Evolutionary conservation across 306 rosid genomes (phyloP), one percentile per base, ranked within the genome.

Genomic region (Acmispon strigosus): DNA sequence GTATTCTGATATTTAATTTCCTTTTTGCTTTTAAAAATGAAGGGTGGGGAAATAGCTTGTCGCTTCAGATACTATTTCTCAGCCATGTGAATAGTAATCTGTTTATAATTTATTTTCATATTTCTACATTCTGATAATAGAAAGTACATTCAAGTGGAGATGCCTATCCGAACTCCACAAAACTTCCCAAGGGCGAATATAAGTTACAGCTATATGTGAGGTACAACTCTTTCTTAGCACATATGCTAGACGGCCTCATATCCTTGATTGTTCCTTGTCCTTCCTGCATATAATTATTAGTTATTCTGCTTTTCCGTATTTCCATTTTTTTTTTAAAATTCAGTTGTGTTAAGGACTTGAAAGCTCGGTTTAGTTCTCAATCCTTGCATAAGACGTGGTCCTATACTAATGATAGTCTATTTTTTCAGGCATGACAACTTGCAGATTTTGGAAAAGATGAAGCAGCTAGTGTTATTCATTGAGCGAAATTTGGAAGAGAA

Each of bases 151-250:
- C 97, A 50, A 86, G 80, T 84, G 98, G 98, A 36, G 98, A 94
- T 72, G 94, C 44, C 80, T 94, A 94, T 69, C 98, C 98, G 17
- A 43, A 52, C 3, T 69, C 61, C 58, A 69, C 90, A 45, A 94
- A 91, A 76, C 96, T 90, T 72, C 92, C 98, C 52, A 89, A 89
- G 84, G 98, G 98, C 64, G 98, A 94, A 57, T 94, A 89, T 90
- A 90, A 39, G 80, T 73, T 94, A 79, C 96, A 57, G 72, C 78
- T 94, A 50, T 83, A 84, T 76, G 57, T 90, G 73, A 94, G 98
- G 97, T 94, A 81, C 44, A 42, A 37, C 49, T 45, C 70, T 75
- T 67, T 75, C 77, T 80, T 61, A 4, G 52, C 29, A 62, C 48
- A 56, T 84, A 62, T 81, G 16, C 48, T 41, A 74, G 55, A 80